These are phyloP conservation scores for Claviceps paspali DNA, from an alignment of 2,329 filamentous ascomycete species.

Conservation along the genomic window DNA sequence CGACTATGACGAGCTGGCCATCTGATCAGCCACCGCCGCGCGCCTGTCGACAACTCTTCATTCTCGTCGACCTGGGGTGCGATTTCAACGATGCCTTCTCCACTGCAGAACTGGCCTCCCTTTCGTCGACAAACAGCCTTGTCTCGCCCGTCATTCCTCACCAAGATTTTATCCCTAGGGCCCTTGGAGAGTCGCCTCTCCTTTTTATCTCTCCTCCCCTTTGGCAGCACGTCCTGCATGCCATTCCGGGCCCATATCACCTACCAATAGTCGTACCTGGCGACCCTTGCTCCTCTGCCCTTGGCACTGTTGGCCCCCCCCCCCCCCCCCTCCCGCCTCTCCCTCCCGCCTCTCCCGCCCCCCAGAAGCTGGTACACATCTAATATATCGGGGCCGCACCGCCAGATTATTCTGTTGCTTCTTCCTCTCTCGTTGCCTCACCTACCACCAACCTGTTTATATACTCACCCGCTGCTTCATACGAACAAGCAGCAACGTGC, in stretches of 20 bases:
- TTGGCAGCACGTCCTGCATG: slow-evolving; percentile 6
- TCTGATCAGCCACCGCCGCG: too few species aligned
- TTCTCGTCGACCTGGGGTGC: too few species aligned
- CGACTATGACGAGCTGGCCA: too few species aligned
- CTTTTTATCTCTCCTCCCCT: too few species aligned
- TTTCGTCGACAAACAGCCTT: slow-evolving; percentile 8
- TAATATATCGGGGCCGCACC: slow-evolving; percentile 2
- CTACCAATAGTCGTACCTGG: slow-evolving; percentile 1
- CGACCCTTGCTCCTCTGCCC: neutral
- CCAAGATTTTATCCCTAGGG: slow-evolving; percentile 16
- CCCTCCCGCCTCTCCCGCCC: neutral
- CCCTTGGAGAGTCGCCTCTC: too few species aligned
- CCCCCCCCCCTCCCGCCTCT: neutral
- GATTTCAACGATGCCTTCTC: too few species aligned
- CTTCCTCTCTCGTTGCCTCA: too few species aligned
- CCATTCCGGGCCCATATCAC: slow-evolving; percentile 6
- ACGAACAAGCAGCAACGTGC: too few species aligned
- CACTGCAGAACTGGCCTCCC: slow-evolving; percentile 1
- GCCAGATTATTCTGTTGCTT: neutral
- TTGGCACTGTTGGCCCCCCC: neutral
- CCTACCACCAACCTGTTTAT: too few species aligned
- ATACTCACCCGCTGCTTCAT: too few species aligned
- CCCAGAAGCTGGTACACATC: neutral
- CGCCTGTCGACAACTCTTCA: too few species aligned
- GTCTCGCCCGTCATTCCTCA: slow-evolving; percentile 24